Evolutionary conservation across 2,329 filamentous ascomycete genomes (phyloP).

Genomic region (Didymella glomerata): DNA sequence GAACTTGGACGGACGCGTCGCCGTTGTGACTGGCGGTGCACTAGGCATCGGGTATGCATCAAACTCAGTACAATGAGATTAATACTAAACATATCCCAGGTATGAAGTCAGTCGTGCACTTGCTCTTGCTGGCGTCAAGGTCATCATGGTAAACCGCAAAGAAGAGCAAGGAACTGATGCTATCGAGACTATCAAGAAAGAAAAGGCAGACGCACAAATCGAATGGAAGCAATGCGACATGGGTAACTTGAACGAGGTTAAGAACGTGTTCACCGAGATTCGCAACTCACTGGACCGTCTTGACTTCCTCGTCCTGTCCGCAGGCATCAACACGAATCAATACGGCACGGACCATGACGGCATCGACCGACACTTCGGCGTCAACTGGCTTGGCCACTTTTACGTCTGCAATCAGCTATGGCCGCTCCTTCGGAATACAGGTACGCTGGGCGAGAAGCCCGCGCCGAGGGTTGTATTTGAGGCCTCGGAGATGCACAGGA

Average conservation of each 20-base stretch:
- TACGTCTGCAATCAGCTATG: background rate
- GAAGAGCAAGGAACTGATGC: constrained; percentile 53
- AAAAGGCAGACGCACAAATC: constrained; percentile 28
- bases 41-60: constrained; percentile 49
- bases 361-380: constrained; percentile 51
- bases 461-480: background rate
- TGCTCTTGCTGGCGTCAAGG: constrained; percentile 26
- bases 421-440: background rate
- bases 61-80: background rate
- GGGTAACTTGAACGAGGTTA: background rate
- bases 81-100: background rate
- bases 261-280: constrained; percentile 50
- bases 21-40: constrained; percentile 53
- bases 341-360: constrained; percentile 50
- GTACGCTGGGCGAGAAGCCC: background rate
- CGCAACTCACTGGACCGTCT: constrained; percentile 50
- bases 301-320: constrained; percentile 55
- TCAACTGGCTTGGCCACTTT: background rate
- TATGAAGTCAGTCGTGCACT: constrained; percentile 28
- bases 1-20: constrained; percentile 50
- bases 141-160: constrained; percentile 44
- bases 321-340: constrained; percentile 56
- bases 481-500: background rate
- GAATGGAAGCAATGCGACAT: background rate
- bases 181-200: constrained; percentile 46